Percentiles rank a stretch among this genome's conserved stretches.
phyloP scores from a whole-genome alignment of 2,329 filamentous ascomycete species.

The Clarireedia paspali region DNA sequence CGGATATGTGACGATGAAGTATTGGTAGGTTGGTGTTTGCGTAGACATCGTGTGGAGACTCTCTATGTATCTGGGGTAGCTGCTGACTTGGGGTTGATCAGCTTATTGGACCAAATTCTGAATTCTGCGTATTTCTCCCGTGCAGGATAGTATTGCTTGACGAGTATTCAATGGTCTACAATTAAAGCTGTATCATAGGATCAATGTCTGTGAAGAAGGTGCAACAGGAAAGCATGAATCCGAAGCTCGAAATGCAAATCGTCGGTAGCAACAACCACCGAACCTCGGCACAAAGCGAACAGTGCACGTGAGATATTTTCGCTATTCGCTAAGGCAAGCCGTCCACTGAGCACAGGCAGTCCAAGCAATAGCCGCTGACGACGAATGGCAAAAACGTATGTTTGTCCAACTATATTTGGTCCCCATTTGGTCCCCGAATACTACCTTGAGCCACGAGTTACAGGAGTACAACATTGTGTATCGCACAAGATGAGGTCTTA shows the following conservation, averaged over 20 bases:
- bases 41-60: conserved; percentile 11
- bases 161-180: no score
- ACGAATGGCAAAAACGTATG: background rate
- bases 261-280: background rate
- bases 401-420: background rate
- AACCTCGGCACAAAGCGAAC: no score
- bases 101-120: no score
- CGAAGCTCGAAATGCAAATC: background rate
- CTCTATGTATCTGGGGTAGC: background rate
- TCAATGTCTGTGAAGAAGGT: no score
- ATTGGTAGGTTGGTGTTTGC: conserved; percentile 14
- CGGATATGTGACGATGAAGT: conserved; percentile 60
- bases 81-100: background rate
- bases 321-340: no score
- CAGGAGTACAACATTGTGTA: background rate
- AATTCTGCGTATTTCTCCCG: no score
- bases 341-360: background rate
- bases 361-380: background rate
- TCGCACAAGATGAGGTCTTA: no score
- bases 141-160: no score
- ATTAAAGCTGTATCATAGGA: no score
- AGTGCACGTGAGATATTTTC: no score
- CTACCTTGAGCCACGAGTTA: background rate
- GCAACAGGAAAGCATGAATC: no score
- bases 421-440: conserved; percentile 5